Evolutionary conservation across 768 basidiomycete genomes (phyloP), one percentile per base, ranked within the genome.

Genomic region (Cyclocybe aegerita): DNA sequence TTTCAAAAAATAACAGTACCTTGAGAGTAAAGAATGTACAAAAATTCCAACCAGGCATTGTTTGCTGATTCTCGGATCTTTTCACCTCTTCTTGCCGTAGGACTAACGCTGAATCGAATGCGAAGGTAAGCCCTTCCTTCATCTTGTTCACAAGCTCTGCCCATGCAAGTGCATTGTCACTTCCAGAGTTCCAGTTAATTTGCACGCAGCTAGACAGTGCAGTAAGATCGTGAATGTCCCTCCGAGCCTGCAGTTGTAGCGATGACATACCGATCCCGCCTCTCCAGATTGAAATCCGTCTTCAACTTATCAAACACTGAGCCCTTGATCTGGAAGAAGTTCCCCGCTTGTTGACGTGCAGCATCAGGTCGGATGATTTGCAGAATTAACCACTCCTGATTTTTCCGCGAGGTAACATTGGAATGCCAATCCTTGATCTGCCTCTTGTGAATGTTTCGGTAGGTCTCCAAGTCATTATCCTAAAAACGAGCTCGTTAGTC

Each of bases 11-110:
- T 23, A 46, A 39, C 35, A 49, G 46, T 51, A 93, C 96, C 84
- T 98, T 99, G 34, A 95, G 75, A 44, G 94, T 83, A 68, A 98
- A 98, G 73, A 95, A 98, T 0, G 90, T 94, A 65, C 94, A 95
- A 64, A 97, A 99, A 63, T 97, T 97, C 97, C 97, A 99, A 7
- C 97, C 96, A 1, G 93, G 93, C 83, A 94, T 90, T 59, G 88
- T 80, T 48, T 91, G 79, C 67, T 98, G 92, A 42, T 83, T 79
- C 62, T 99, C 96, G 0, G 90, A 92, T 34, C 92, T 82, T 59
- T 79, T 86, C 3, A 98, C 88, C 54, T 97, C 94, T 39, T 98
- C 97, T 61, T 95, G 92, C 11, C 93, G 79, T 50, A 84, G 83
- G 8, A 78, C 69, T 36, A 98, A 77, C 1, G 88, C 85, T 12